A percentile compares a stretch with the other conserved stretches of the same genome.
Conservation (phyloP, 805 yeast species). For the Cyberlindnera japonica region DNA sequence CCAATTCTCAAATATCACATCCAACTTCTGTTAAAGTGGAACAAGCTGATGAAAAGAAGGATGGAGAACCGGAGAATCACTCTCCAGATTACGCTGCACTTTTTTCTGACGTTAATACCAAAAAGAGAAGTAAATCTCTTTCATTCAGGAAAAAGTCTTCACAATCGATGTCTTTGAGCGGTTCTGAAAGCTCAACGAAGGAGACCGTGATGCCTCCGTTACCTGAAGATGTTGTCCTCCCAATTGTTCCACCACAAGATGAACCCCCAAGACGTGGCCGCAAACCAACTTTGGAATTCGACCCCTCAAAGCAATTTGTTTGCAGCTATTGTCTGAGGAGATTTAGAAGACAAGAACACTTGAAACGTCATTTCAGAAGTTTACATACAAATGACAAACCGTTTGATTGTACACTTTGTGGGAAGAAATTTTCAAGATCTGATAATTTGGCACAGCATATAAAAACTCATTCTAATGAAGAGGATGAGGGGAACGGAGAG, state of each 20-base stretch:
- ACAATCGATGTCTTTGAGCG: slow-evolving; percentile 10
- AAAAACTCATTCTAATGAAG: slow-evolving; percentile 44
- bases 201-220: background rate
- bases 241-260: slow-evolving; percentile 10
- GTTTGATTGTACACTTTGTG: slow-evolving; percentile 56
- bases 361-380: slow-evolving; percentile 70
- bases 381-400: slow-evolving; percentile 74
- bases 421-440: slow-evolving; percentile 60
- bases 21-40: background rate
- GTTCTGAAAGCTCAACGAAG: background rate
- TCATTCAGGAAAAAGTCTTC: background rate
- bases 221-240: slow-evolving; percentile 1
- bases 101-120: slow-evolving; percentile 25
- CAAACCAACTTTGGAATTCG: slow-evolving; percentile 59
- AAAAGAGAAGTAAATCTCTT: slow-evolving; percentile 17
- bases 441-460: slow-evolving; percentile 67
- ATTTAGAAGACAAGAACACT: slow-evolving; percentile 73
- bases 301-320: slow-evolving; percentile 51
- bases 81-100: slow-evolving; percentile 32
- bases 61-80: slow-evolving; percentile 12
- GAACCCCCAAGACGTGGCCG: slow-evolving; percentile 56
- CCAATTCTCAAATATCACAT: background rate
- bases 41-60: slow-evolving; percentile 2
- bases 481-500: no score
- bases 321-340: slow-evolving; percentile 63